Evolutionary conservation across 495 filamentous ascomycete species (phyloP).

Genomic region (Chaetomidium leptoderma): DNA sequence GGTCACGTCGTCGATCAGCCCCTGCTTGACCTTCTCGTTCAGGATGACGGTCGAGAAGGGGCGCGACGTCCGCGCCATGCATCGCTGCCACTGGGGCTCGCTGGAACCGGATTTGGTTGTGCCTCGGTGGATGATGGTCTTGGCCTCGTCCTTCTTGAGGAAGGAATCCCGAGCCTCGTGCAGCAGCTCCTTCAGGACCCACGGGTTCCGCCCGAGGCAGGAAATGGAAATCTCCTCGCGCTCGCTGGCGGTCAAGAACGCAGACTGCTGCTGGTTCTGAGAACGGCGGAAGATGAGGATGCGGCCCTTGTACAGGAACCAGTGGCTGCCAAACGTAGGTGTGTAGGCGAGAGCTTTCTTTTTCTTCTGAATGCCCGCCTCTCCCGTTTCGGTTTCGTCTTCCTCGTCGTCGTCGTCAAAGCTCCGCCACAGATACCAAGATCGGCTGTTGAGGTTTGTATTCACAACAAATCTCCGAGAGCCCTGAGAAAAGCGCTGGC

Average conservation of each 20-base stretch:
- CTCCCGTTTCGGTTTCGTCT: constrained; percentile 40
- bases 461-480: constrained; percentile 60
- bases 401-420: constrained; percentile 44
- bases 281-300: constrained; percentile 53
- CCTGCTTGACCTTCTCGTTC: constrained; percentile 67
- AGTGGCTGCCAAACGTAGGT: constrained; percentile 59
- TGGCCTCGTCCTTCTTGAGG: constrained; percentile 55
- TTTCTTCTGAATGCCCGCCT: constrained; percentile 16
- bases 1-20: constrained; percentile 74
- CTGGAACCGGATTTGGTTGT: constrained; percentile 33
- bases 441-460: constrained; percentile 44
- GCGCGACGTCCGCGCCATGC: constrained; percentile 58
- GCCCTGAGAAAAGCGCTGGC: constrained; percentile 53
- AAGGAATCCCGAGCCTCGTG: constrained; percentile 57
- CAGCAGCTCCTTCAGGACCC: constrained; percentile 62
- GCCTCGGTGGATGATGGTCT: constrained; percentile 64
- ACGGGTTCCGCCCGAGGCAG: constrained; percentile 62
- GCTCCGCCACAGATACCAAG: constrained; percentile 30
- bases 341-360: constrained; percentile 60
- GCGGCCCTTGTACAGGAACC: constrained; percentile 59
- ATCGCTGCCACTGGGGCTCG: constrained; percentile 49
- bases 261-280: constrained; percentile 30
- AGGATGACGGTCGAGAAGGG: constrained; percentile 86
- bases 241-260: constrained; percentile 35
- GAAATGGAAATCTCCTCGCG: constrained; percentile 59